Evolutionary conservation across 148 eudicot species (phyloP).

Genomic region (Silene conica): DNA sequence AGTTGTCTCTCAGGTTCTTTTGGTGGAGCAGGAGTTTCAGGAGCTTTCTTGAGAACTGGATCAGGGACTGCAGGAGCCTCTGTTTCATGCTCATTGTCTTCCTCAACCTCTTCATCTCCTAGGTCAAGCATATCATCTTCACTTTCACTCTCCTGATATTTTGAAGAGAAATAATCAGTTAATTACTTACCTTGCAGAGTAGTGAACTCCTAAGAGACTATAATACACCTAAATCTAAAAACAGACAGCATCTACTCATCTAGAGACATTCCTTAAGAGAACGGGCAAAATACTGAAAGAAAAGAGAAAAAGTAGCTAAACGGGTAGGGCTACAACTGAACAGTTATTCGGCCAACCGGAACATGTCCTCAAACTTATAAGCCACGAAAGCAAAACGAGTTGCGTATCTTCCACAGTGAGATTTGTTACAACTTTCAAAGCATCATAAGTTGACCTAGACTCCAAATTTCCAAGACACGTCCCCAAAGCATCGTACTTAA

Average conservation of each 20-base stretch:
- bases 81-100: slow-evolving; percentile 76
- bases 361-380: not conserved
- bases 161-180: slow-evolving; percentile 6
- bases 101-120: slow-evolving; percentile 77
- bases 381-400: not conserved
- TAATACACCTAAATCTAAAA: not conserved
- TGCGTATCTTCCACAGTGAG: not conserved
- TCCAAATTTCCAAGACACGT: not conserved
- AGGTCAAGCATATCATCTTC: slow-evolving; percentile 86
- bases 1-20: slow-evolving; percentile 90
- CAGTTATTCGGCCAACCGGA: not conserved
- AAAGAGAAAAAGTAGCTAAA: not conserved
- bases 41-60: slow-evolving; percentile 47
- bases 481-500: too few species aligned
- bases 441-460: not conserved
- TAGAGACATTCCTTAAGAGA: not conserved
- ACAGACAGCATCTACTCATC: too few species aligned
- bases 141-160: slow-evolving; percentile 86
- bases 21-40: slow-evolving; percentile 47
- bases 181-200: not conserved
- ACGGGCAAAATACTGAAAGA: not conserved
- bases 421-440: too few species aligned
- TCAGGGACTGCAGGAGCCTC: slow-evolving; percentile 51
- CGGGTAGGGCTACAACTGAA: not conserved
- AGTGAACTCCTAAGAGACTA: not conserved